Percentiles rank a stretch among this genome's conserved stretches.
Conservation (phyloP, 2,329 filamentous ascomycete species). For the Tolypocladium pustulatum region DNA sequence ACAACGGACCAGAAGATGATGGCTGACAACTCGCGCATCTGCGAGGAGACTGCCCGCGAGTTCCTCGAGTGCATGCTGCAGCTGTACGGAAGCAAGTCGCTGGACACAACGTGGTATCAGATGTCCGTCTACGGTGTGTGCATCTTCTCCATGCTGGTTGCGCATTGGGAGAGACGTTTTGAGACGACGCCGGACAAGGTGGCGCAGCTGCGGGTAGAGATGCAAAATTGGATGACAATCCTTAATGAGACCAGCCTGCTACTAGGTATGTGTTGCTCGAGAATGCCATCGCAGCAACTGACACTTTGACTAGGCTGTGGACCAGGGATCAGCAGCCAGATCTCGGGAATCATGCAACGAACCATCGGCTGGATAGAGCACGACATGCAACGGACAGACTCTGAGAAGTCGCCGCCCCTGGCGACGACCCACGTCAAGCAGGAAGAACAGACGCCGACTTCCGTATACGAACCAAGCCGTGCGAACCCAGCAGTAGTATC, state of each 20-base stretch:
- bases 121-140: conserved; percentile 62
- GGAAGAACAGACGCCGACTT: conserved; percentile 22
- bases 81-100: conserved; percentile 51
- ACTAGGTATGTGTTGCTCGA: conserved; percentile 42
- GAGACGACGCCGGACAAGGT: conserved; percentile 49
- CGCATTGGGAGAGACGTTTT: conserved; percentile 56
- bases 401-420: conserved; percentile 6
- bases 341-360: conserved; percentile 37
- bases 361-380: conserved; percentile 42
- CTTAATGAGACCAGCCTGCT: conserved; percentile 55
- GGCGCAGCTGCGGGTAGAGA: conserved; percentile 50
- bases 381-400: conserved; percentile 30
- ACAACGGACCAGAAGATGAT: conserved; percentile 43
- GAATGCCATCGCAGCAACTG: conserved; percentile 2
- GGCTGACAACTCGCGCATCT: conserved; percentile 53
- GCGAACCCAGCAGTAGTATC: conserved; percentile 4
- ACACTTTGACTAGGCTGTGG: conserved; percentile 29
- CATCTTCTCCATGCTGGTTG: conserved; percentile 62
- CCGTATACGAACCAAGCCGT: background rate
- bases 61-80: conserved; percentile 51
- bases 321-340: conserved; percentile 29
- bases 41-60: conserved; percentile 53
- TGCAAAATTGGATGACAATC: conserved; percentile 59
- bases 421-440: conserved; percentile 22
- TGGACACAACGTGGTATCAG: conserved; percentile 73